Percentiles rank a stretch among this genome's conserved stretches.
These are phyloP conservation scores for Paspalum notatum DNA, from an alignment of 176 grass and related monocot genomes.

Conservation along the genomic window DNA sequence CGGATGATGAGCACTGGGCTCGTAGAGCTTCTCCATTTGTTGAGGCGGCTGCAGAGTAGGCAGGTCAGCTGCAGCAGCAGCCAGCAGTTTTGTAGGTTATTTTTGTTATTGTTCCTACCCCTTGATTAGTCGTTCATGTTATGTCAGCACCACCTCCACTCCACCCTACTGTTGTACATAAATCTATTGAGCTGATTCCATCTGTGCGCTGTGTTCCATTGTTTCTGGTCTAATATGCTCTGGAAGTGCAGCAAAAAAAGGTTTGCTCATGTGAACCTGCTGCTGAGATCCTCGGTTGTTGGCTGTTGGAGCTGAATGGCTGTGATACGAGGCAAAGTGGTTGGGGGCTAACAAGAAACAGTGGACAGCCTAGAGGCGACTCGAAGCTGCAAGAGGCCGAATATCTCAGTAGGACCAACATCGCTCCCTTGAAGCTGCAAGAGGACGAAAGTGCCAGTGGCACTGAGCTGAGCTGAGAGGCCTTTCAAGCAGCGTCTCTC, in stretches of 20 bases:
- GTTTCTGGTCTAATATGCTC: not conserved
- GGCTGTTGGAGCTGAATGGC: not conserved
- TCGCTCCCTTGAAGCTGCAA: no score
- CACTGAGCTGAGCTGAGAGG: no score
- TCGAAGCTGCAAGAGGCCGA: not conserved
- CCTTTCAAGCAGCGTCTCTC: no score
- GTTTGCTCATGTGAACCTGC: not conserved
- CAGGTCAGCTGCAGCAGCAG: conserved; percentile 35
- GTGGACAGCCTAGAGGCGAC: not conserved
- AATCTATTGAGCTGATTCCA: conserved; percentile 1
- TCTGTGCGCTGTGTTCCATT: not conserved
- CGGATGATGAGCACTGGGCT: not conserved
- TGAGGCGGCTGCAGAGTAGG: conserved; percentile 46
- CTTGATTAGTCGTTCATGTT: not conserved
- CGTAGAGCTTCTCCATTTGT: conserved; percentile 30
- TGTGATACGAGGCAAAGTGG: not conserved
- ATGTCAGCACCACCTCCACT: conserved; percentile 19
- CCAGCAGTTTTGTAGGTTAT: conserved; percentile 62
- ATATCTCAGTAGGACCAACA: no score
- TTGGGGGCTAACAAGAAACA: not conserved
- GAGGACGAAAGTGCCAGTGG: no score
- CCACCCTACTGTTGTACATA: conserved; percentile 45
- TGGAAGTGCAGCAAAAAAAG: not conserved
- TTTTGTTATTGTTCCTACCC: not conserved
- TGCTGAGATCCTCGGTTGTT: not conserved